A percentile compares a stretch with the other conserved stretches of the same genome.
Conservation (phyloP, 1,284 basidiomycete genomes). For the Meripilus lineatus region DNA sequence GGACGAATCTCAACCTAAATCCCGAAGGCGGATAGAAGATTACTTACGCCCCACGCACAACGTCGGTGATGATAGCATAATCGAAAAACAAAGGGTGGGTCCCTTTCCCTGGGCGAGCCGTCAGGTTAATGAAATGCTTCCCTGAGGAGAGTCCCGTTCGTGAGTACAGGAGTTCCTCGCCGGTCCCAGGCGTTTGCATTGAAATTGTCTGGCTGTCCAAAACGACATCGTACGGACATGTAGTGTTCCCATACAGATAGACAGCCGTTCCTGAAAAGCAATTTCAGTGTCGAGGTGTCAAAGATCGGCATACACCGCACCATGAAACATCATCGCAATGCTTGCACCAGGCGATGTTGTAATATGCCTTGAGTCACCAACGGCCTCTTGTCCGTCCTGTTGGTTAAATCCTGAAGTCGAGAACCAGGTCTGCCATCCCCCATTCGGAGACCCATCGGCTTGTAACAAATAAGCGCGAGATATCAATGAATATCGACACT, state of each 20-base stretch:
- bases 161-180: not conserved
- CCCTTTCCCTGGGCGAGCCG: not conserved
- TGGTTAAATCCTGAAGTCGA: not conserved
- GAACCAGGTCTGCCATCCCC: not conserved
- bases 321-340: not conserved
- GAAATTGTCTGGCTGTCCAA: not conserved
- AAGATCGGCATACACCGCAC: not conserved
- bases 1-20: no score
- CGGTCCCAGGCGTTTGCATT: not conserved
- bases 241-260: not conserved
- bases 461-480: no score
- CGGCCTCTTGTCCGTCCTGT: not conserved
- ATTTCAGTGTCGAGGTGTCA: not conserved
- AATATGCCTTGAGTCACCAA: not conserved
- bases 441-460: not conserved
- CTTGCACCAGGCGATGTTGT: not conserved
- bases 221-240: not conserved
- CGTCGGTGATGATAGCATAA: not conserved
- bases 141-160: not conserved
- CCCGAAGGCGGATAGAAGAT: no score
- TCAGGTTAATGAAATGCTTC: not conserved
- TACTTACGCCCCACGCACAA: not conserved
- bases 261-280: not conserved
- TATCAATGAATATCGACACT: no score
- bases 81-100: not conserved